Percentiles rank a stretch among this genome's conserved stretches.
phyloP scores from a whole-genome alignment of 768 basidiomycete species.

The Psilocybe subaeruginosa region DNA sequence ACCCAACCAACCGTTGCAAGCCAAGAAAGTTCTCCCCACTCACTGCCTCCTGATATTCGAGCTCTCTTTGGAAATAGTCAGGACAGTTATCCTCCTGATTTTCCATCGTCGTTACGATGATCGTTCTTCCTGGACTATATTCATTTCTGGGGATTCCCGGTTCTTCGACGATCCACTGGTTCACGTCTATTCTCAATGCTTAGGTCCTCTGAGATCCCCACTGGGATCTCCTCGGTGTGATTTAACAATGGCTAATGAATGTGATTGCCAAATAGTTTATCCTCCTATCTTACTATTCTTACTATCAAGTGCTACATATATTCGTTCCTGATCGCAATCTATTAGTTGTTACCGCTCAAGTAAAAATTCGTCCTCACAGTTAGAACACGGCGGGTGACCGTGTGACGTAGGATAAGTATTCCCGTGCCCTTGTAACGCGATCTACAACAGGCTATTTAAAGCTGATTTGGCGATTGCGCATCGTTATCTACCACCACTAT shows the following conservation, averaged over 20 bases:
- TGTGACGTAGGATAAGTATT: neutral
- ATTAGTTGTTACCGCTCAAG: too few species aligned
- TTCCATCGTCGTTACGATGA: conserved; percentile 38
- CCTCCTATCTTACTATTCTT: too few species aligned
- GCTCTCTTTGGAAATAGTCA: conserved; percentile 44
- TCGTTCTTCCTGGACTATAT: neutral
- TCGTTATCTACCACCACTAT: conserved; percentile 17
- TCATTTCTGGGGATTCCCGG: neutral
- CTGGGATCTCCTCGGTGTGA: too few species aligned
- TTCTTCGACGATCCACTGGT: neutral
- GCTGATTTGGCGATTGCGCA: neutral
- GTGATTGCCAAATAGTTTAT: too few species aligned
- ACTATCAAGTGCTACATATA: too few species aligned
- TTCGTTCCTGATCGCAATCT: too few species aligned
- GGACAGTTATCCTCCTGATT: conserved; percentile 44
- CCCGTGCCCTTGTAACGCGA: conserved; percentile 11
- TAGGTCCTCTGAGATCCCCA: too few species aligned
- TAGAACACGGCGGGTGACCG: neutral
- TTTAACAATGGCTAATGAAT: too few species aligned
- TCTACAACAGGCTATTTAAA: neutral
- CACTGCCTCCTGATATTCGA: conserved; percentile 42
- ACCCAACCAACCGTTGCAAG: conserved; percentile 9
- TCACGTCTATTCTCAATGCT: neutral
- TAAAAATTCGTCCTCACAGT: too few species aligned
- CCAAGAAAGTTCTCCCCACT: conserved; percentile 21